phyloP scores from a whole-genome alignment of 2,329 filamentous ascomycete genomes.

The Pestalotiopsis sp. region DNA sequence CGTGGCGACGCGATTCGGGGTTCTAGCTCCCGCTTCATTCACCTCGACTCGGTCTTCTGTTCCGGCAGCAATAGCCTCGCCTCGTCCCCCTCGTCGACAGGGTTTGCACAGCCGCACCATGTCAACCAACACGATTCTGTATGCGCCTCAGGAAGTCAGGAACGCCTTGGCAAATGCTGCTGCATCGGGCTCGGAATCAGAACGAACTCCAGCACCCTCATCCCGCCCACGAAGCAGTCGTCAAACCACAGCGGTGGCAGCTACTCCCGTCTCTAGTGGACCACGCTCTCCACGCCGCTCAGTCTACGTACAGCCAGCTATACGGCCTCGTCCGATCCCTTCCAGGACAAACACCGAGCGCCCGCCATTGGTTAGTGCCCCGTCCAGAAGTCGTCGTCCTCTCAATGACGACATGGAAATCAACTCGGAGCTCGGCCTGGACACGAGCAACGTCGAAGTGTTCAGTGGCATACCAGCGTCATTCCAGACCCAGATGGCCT shows the following conservation, averaged over 20 bases:
- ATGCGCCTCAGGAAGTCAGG: slow-evolving; percentile 63
- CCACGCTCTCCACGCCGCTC: slow-evolving; percentile 50
- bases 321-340: slow-evolving; percentile 58
- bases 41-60: slow-evolving; percentile 26
- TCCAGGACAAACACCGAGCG: slow-evolving; percentile 59
- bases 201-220: slow-evolving; percentile 25
- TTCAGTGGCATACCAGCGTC: slow-evolving; percentile 70
- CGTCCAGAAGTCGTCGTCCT: slow-evolving; percentile 48
- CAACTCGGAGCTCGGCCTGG: slow-evolving; percentile 69
- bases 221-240: slow-evolving; percentile 40
- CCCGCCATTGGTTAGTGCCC: slow-evolving; percentile 49
- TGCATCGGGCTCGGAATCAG: slow-evolving; percentile 41
- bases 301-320: slow-evolving; percentile 44
- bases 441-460: slow-evolving; percentile 57
- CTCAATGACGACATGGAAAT: slow-evolving; percentile 74
- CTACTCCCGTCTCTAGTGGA: slow-evolving; percentile 38
- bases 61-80: slow-evolving; percentile 33
- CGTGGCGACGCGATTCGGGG: slow-evolving; percentile 41
- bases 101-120: slow-evolving; percentile 69
- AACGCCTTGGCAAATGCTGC: slow-evolving; percentile 31
- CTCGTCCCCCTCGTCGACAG: slow-evolving; percentile 34
- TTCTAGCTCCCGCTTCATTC: slow-evolving; percentile 31
- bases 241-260: slow-evolving; percentile 28
- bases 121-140: slow-evolving; percentile 83
- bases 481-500: slow-evolving; percentile 80